Base-by-base conservation (phyloP, 306 rosid genomes). In the Arachis hypogaea region DNA sequence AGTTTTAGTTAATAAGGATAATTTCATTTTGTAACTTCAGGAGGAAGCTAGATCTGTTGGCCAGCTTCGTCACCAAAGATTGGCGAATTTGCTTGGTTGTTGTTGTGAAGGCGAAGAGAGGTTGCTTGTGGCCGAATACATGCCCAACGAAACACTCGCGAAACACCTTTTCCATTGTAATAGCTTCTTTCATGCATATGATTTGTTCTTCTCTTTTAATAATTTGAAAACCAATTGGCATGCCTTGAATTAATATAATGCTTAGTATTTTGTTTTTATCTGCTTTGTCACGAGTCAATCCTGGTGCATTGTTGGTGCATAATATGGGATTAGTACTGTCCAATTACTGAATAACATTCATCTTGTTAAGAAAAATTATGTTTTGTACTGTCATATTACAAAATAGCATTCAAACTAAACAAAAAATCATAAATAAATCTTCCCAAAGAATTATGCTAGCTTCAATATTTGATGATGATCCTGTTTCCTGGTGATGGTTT, bases 11-110 rank as follows among this genome's bases (percentile, higher is more conserved):
- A 55, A 47, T 76, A 28, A 36, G 64, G 71, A 18, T 7, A 41
- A 14, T 68, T 63, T 63, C 22, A 22, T 78, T 84, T 61, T 56
- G 8, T 71, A 69, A 77, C 56, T 63, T 45, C 56, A 88, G 95
- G 92, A 87, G 73, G 95, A 91, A 82, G 94, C 97, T 59, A 86
- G 81, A 76, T 78, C 90, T 69, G 95, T 91, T 30, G 97, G 97
- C 76, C 95, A 78, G 81, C 95, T 91, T 45, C 92, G 97, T 58
- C 87, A 87, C 86, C 87, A 84, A 51, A 84, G 95, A 68, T 75
- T 88, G 82, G 83, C 85, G 11, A 88, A 91, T 81, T 84, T 91
- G 72, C 92, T 91, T 63, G 94, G 97, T 47, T 88, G 88, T 72
- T 88, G 92, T 67, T 85, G 85, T 50, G 89, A 91, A 88, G 84